Evolutionary conservation across 805 yeast genomes (phyloP).

Genomic region (Saccharomyces paradoxus): DNA sequence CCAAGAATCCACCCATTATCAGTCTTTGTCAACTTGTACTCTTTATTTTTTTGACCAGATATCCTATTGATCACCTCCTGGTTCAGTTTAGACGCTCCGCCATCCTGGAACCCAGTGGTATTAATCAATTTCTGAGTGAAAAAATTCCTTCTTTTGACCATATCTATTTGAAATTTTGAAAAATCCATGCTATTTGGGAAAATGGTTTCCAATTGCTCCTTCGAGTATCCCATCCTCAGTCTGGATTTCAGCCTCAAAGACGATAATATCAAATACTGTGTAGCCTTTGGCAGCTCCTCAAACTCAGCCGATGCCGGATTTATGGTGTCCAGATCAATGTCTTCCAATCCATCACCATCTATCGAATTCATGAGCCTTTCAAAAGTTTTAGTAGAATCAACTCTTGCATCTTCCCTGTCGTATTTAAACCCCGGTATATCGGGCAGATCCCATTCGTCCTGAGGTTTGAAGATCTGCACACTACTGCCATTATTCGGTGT

Average conservation of each 20-base stretch:
- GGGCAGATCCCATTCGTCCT: constrained; percentile 86
- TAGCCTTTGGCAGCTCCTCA: constrained; percentile 63
- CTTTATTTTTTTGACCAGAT: constrained; percentile 74
- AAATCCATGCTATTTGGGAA: constrained; percentile 86
- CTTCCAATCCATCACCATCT: constrained; percentile 51
- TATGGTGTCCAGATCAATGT: constrained; percentile 58
- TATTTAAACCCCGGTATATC: constrained; percentile 48
- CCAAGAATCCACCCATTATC: constrained; percentile 82
- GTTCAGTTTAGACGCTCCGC: constrained; percentile 31
- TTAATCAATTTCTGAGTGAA: constrained; percentile 82
- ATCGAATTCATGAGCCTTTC: constrained; percentile 49
- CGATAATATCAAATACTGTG: constrained; percentile 82
- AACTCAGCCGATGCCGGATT: constrained; percentile 83
- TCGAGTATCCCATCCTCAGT: constrained; percentile 88
- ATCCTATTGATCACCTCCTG: constrained; percentile 38
- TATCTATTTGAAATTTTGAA: constrained; percentile 83
- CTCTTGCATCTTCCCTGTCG: constrained; percentile 55
- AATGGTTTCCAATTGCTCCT: constrained; percentile 72
- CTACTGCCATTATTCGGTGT: neutral
- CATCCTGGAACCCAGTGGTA: constrained; percentile 68
- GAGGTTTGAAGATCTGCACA: constrained; percentile 27
- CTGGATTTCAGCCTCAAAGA: constrained; percentile 78
- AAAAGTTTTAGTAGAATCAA: constrained; percentile 67
- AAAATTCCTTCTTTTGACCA: constrained; percentile 86
- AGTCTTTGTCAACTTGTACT: constrained; percentile 65